Evolutionary conservation across 177 flowering plant genomes (phyloP), one percentile per base, ranked within the genome.

Genomic region (Vitis hybrid): DNA sequence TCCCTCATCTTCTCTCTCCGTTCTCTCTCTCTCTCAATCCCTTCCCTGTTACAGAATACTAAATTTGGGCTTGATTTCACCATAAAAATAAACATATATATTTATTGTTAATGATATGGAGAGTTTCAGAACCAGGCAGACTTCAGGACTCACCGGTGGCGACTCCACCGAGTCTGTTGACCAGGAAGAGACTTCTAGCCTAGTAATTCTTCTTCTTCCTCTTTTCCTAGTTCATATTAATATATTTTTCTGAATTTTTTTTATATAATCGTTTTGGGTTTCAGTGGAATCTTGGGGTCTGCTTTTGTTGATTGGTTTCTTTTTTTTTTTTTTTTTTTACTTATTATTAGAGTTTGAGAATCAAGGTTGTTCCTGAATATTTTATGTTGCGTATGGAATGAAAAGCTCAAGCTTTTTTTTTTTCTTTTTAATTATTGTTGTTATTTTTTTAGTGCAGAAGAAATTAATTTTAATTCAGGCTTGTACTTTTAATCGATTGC

Each of bases 131-230:
- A 18, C 58, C 6, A 68, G 48, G 21, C 32, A 46, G 12, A 14
- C 24, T 18, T 73, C 74, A 5, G 79, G 12, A 30, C 56, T 55
- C 15, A 60, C 75, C 5, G 68, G 64, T 3, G 56, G 62, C 48
- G 67, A 52, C 68, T 66, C 81, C 9, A 40, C 11, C 64, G 73
- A 62, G 50, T 64, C 52, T 13, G 66, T 63, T 64, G 63, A 60
- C 11, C 74, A 27, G 15, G 65, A 11, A 16, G 65, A 72, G 56
- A 35, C 18, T 56, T 63, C 56, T 21, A 68, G 52, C 32, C 27
- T 6, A 70, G 81, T 78, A 68, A 27, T n/a, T 49, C 46, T 71
- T 24, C 27, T 24, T 35, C 32, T 40, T 40, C 19, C 6, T 21
- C 24, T 13, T 16, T 8, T 46, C 56, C 40, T 35, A 4, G 40